These are phyloP conservation scores for Xylaria arbuscula DNA, from an alignment of 2,329 filamentous ascomycete species.

Conservation along the genomic window DNA sequence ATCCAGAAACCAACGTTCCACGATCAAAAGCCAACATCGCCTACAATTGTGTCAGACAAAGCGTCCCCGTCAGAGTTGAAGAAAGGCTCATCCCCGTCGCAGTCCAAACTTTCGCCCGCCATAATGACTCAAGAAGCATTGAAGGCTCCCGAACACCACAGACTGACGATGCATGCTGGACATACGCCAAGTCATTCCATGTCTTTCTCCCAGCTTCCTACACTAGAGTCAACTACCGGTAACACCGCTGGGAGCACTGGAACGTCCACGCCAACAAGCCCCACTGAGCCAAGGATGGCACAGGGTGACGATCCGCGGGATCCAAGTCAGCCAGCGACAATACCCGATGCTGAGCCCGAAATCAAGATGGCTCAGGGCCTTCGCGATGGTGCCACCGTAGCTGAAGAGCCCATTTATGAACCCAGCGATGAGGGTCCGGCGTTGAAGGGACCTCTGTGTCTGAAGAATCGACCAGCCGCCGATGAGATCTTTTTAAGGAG, in stretches of 20 bases:
- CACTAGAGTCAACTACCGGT: slow-evolving; percentile 56
- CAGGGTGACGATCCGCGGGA: background rate
- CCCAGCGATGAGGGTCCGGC: slow-evolving; percentile 57
- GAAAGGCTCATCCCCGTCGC: slow-evolving; percentile 44
- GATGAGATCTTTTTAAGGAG: slow-evolving; percentile 65
- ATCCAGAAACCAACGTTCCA: slow-evolving; percentile 64
- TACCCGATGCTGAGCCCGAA: slow-evolving; percentile 24
- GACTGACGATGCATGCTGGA: slow-evolving; percentile 71
- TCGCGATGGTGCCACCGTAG: slow-evolving; percentile 6
- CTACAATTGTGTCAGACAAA: slow-evolving; percentile 44
- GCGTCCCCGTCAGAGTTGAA: slow-evolving; percentile 47
- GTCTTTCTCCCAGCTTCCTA: slow-evolving; percentile 64
- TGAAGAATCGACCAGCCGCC: slow-evolving; percentile 66
- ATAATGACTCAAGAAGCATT: slow-evolving; percentile 60
- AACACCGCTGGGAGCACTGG: slow-evolving; percentile 57
- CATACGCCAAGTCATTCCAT: slow-evolving; percentile 69
- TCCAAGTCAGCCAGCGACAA: slow-evolving; percentile 38
- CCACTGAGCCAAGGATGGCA: slow-evolving; percentile 4
- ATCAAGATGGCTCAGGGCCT: slow-evolving; percentile 32
- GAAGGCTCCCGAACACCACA: slow-evolving; percentile 59
- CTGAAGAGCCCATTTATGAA: slow-evolving; percentile 50
- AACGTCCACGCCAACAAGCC: slow-evolving; percentile 53
- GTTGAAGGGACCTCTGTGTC: slow-evolving; percentile 64
- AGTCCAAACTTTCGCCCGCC: slow-evolving; percentile 50
- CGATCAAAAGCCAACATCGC: slow-evolving; percentile 47